These are phyloP conservation scores for Boletus rubropictus DNA, from an alignment of 768 basidiomycete species.

Conservation along the genomic window DNA sequence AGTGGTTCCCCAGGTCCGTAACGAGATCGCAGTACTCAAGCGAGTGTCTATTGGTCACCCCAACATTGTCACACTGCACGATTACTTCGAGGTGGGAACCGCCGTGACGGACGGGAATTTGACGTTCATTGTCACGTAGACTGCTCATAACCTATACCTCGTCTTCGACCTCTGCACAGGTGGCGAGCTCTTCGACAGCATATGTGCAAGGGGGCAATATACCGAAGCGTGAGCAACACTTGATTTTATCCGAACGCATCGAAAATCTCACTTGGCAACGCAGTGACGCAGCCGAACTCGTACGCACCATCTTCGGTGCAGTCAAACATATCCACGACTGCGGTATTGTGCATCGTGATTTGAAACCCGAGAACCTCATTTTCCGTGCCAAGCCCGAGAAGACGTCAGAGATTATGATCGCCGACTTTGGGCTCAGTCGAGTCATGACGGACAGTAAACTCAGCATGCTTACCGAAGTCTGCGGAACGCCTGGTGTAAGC, in stretches of 20 bases:
- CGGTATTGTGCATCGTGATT: slow-evolving; percentile 93
- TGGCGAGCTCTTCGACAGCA: slow-evolving; percentile 97
- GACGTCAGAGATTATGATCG: slow-evolving; percentile 92
- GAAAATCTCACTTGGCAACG: slow-evolving; percentile 24
- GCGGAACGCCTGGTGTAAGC: slow-evolving; percentile 84
- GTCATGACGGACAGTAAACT: slow-evolving; percentile 90
- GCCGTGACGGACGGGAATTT: neutral
- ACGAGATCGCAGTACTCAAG: slow-evolving; percentile 95
- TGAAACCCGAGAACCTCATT: slow-evolving; percentile 97
- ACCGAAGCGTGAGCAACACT: slow-evolving; percentile 73
- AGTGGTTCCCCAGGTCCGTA: slow-evolving; percentile 63
- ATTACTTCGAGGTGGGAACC: slow-evolving; percentile 81
- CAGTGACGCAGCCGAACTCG: slow-evolving; percentile 84
- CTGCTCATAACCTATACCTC: slow-evolving; percentile 88
- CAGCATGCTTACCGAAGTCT: slow-evolving; percentile 86
- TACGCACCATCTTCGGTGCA: slow-evolving; percentile 80
- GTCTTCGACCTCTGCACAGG: slow-evolving; percentile 96
- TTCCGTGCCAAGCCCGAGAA: slow-evolving; percentile 81
- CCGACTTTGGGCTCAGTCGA: slow-evolving; percentile 91
- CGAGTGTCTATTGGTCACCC: slow-evolving; percentile 82
- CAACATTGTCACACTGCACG: slow-evolving; percentile 91
- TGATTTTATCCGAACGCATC: neutral
- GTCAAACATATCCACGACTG: slow-evolving; percentile 88
- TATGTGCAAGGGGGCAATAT: slow-evolving; percentile 96
- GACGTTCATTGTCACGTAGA: slow-evolving; percentile 38